Evolutionary conservation across 2,329 filamentous ascomycete genomes (phyloP), one percentile per base, ranked within the genome.

Genomic region (Penicillium psychrosexuale): DNA sequence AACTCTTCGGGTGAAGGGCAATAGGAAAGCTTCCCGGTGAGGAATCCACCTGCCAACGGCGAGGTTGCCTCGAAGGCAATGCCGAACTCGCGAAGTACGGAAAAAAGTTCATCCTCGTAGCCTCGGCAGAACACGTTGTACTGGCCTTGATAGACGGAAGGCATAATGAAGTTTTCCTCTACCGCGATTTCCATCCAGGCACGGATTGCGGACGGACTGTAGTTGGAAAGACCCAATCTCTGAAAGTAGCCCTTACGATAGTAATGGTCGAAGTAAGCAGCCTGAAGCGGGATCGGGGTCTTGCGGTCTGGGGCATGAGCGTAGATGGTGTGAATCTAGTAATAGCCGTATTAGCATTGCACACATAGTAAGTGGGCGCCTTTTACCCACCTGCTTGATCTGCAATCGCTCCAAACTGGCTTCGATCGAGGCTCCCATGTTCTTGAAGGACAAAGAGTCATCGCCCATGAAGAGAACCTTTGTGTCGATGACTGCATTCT

Each of bases 81-180:
- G 5, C 30, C 44, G 8, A 47, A 40, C 34, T 53, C 50, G 1
- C 28, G 43, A 8, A 53, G 44, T 5, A 53, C 15, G 1, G 50
- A 36, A 13, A 53, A 53, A 8, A 53, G n/a, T 5, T 40, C 43
- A 17, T 48, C 50, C 28, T 53, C 50, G 42, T 53, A 53, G 34
- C 44, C 50, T 15, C 50, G 34, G 4, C 50, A 53, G 19, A 53
- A 30, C 15, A 40, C 44, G 15, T 53, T 53, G 34, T 53, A 53
- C 15, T 53, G 50, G 34, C 50, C 50, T 33, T 53, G 43, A 7
- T 47, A 53, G 3, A 53, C 50, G 1, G 44, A 28, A 3, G 50
- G 50, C 50, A 31, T 48, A 1, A 53, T 15, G 9, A 47, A n/a
- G 11, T 38, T 47, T 19, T 53, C 12, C 15, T 53, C 43, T 7